Base-by-base conservation (phyloP, 1,284 basidiomycete genomes). In the Cryptococcus sp. region DNA sequence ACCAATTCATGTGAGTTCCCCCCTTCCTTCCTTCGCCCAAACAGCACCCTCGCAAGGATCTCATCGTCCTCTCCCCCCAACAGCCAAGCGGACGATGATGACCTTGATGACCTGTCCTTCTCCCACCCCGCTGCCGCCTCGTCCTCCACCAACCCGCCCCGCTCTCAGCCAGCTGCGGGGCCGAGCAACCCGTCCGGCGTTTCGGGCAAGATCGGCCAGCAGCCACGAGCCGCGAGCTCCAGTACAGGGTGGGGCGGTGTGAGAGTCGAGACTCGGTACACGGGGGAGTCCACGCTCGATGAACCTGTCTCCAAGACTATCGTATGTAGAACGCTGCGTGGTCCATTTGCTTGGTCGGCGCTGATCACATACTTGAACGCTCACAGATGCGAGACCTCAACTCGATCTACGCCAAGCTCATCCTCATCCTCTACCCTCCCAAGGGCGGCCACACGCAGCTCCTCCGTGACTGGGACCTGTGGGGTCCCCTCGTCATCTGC, bases 381-480 rank as follows among this genome's bases (percentile, higher is more conserved):
- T 39, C 36, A 37, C 68, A 95, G 91, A 84, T 84, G 69, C 85
- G 92, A 50, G 92, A 96, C 73, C 79, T 95, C 20, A 72, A 86
- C 15, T 94, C 92, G 0, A 93, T 97, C 64, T 93, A 92, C 70
- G 82, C 85, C 38, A 97, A 97, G 76, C 82, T 96, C 5, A 81
- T 94, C 4, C 92, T 96, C 79, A 93, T 97, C 3, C 80, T 96
- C 36, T 94, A 93, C 66, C 93, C 93, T 12, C 85, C 87, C 9
- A 83, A 84, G 65, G 82, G 81, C 1, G 82, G 82, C 1, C 84
- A 85, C n/a, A 83, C 87, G 55, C 89, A 91, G 76, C 87, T 91
- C 4, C 77, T 92, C 24, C 82, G 90, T 62, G 93, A 96, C 69
- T 97, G 93, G 93, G 92, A 97, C 76, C 81, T 97, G 38, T 97